Evolutionary conservation across 2,329 filamentous ascomycete species (phyloP).

Genomic region (Colletotrichum chrysophilum): DNA sequence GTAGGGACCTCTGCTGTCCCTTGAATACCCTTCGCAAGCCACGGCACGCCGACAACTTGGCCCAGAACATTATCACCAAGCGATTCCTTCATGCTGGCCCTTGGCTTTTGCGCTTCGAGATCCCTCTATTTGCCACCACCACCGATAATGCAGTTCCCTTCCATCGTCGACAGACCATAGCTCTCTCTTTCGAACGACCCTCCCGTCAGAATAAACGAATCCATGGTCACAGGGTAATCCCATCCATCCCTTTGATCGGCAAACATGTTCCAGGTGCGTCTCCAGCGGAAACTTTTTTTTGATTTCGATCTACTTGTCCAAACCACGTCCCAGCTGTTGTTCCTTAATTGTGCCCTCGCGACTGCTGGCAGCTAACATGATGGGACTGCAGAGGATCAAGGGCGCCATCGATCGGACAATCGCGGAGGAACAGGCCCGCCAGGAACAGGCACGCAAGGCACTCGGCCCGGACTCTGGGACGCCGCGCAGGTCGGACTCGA

Average conservation of each 20-base stretch:
- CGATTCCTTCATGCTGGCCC: background rate
- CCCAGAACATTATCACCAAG: background rate
- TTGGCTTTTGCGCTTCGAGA: background rate
- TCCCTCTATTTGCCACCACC: background rate
- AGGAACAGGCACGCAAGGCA: conserved; percentile 48
- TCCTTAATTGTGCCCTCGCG: background rate
- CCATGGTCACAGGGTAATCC: conserved; percentile 22
- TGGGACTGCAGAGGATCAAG: conserved; percentile 69
- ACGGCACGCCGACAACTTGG: background rate
- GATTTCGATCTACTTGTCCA: background rate
- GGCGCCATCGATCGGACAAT: conserved; percentile 87
- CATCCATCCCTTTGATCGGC: conserved; percentile 20
- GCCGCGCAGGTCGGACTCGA: conserved; percentile 39
- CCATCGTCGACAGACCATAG: conserved; percentile 4
- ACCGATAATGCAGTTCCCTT: conserved; percentile 15
- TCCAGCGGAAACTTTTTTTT: conserved; percentile 4
- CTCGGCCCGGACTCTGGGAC: conserved; percentile 9
- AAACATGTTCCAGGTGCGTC: conserved; percentile 31
- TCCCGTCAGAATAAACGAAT: background rate
- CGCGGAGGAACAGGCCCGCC: conserved; percentile 88
- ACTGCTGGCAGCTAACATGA: background rate
- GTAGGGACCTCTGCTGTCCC: background rate
- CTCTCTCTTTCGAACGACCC: background rate
- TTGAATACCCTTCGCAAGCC: background rate
- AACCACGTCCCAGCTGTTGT: background rate